phyloP scores from a whole-genome alignment of 2,329 filamentous ascomycete species.

The Fonsecaea nubica region DNA sequence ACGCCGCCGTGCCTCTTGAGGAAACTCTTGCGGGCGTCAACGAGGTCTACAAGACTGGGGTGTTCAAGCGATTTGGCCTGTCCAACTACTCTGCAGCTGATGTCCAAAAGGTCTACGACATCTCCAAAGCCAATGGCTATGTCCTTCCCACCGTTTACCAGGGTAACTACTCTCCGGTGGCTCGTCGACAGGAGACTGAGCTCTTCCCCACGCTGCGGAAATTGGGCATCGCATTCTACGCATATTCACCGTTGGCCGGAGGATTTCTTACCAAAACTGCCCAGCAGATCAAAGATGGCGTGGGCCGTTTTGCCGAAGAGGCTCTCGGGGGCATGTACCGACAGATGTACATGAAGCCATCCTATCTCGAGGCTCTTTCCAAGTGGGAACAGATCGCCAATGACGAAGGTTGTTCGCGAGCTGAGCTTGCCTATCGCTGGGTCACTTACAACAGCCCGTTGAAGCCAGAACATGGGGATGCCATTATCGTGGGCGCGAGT shows the following conservation, averaged over 20 bases:
- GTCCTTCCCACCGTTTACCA: slow-evolving; percentile 51
- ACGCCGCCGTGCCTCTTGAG: slow-evolving; percentile 45
- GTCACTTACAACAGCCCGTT: slow-evolving; percentile 45
- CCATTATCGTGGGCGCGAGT: slow-evolving; percentile 48
- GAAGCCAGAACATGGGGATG: slow-evolving; percentile 42
- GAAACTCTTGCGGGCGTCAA: slow-evolving; percentile 48
- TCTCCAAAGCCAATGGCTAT: slow-evolving; percentile 46
- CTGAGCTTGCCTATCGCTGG: slow-evolving; percentile 49
- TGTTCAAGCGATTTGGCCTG: slow-evolving; percentile 48
- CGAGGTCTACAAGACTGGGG: slow-evolving; percentile 44
- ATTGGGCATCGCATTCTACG: slow-evolving; percentile 43
- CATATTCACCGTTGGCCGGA: slow-evolving; percentile 43
- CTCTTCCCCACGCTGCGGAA: slow-evolving; percentile 48
- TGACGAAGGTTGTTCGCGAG: slow-evolving; percentile 40
- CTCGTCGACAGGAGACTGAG: slow-evolving; percentile 45
- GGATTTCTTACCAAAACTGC: slow-evolving; percentile 48
- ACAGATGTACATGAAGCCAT: slow-evolving; percentile 42
- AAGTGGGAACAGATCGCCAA: slow-evolving; percentile 43
- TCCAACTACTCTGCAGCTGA: slow-evolving; percentile 47
- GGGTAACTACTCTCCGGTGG: slow-evolving; percentile 49
- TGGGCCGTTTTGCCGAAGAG: slow-evolving; percentile 43
- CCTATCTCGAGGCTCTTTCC: slow-evolving; percentile 43
- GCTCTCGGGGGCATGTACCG: slow-evolving; percentile 39
- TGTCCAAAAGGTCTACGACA: slow-evolving; percentile 44
- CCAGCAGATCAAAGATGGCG: slow-evolving; percentile 43